Evolutionary conservation across 2,329 filamentous ascomycete genomes (phyloP).

Genomic region (Helotiales sp.): DNA sequence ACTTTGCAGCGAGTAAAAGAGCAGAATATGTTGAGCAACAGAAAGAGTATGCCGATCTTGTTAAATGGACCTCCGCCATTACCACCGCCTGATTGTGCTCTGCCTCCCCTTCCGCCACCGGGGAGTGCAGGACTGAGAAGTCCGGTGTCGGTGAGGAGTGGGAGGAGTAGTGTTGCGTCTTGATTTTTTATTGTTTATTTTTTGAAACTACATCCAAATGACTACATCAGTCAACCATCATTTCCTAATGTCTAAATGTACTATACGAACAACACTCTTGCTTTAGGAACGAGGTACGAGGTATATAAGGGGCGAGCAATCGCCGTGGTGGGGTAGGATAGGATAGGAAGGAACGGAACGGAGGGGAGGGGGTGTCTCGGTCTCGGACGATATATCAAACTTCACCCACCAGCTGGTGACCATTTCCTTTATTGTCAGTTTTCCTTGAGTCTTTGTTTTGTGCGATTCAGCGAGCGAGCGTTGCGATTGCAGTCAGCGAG

Average conservation of each 20-base stretch:
- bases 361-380: neutral
- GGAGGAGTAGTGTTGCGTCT: neutral
- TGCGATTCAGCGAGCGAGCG: no score
- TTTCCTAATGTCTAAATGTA: neutral
- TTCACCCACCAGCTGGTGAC: neutral
- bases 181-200: no score
- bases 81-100: constrained; percentile 34
- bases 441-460: no score
- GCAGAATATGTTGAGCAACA: constrained; percentile 17
- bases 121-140: constrained; percentile 11
- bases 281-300: neutral
- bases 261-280: neutral
- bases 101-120: constrained; percentile 34
- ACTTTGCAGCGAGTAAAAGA: constrained; percentile 9
- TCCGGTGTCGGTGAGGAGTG: constrained; percentile 1
- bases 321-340: neutral
- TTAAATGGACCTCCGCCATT: constrained; percentile 33
- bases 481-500: no score
- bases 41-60: constrained; percentile 30
- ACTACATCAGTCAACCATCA: neutral
- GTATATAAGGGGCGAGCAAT: neutral
- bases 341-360: neutral
- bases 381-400: neutral
- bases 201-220: neutral
- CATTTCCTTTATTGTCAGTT: neutral